Evolutionary conservation across 2,329 filamentous ascomycete genomes (phyloP), one percentile per base, ranked within the genome.

Genomic region (Magnaporthiopsis rhizophila): DNA sequence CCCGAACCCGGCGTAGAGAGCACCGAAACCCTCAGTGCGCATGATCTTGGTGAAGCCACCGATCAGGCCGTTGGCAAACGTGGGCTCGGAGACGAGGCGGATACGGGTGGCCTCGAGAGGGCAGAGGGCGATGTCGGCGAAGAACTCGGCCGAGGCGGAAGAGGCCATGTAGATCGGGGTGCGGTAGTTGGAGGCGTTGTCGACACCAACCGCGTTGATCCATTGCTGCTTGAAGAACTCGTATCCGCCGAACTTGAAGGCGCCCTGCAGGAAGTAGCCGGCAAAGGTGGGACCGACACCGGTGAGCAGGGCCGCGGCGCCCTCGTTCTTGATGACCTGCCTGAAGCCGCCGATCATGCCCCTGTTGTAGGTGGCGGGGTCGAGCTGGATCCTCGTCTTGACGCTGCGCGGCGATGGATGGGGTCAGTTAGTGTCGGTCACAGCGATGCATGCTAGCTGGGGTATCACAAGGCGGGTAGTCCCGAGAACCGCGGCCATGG

Each of bases 201-300:
- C 88, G 73, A 87, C 86, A 73, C 90, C 90, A 71, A 92, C 78
- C 68, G 81, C 68, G 81, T 89, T 87, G 80, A 93, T 92, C 73
- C 81, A 83, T 78, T 91, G 88, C 81, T 91, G 86, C 86, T 93
- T 93, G 88, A 93, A 92, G 80, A 92, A 87, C 81, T 93, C 90
- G 79, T 93, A 93, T 75, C 90, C 90, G 77, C 90, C 90, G 78
- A 93, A 93, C 82, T 93, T 93, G 86, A 92, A 88, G 72, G 89
- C 88, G 74, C 90, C 90, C 80, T 93, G 90, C 72, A 93, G 85
- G 85, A 92, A 92, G 81, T 93, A 93, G 76, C 90, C 90, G 69
- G 89, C 88, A 71, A 86, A 84, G 73, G 90, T 92, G 69, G 90
- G 89, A 71, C 90, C 90, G 77, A 88, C 83, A 78, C 90, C 90